Percentiles rank a stretch among this genome's conserved stretches.
Conservation (phyloP, 257 asterid species). For the Thymus quinquecostatus region DNA sequence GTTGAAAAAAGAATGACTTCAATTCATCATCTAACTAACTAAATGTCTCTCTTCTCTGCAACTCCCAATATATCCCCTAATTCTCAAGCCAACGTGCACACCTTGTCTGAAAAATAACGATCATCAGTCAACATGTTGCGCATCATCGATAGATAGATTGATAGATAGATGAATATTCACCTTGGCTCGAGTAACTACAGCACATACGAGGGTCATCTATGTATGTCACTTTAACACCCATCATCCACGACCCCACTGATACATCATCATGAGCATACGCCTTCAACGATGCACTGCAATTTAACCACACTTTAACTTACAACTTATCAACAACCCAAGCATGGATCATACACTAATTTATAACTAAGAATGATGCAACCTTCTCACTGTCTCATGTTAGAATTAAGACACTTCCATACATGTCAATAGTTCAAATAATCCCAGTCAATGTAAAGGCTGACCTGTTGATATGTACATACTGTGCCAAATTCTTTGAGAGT, state of each 20-base stretch:
- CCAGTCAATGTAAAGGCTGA: constrained; percentile 31
- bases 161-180: constrained; percentile 30
- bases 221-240: constrained; percentile 86
- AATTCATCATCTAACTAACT: constrained; percentile 1
- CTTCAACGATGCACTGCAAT: constrained; percentile 84
- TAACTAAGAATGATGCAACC: not conserved
- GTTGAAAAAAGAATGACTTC: not conserved
- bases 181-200: constrained; percentile 71
- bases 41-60: constrained; percentile 13
- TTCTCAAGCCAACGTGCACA: constrained; percentile 67
- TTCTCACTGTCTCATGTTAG: not conserved
- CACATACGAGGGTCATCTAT: constrained; percentile 85
- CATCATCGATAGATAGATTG: too few species aligned
- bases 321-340: not conserved
- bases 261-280: constrained; percentile 86
- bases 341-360: not conserved
- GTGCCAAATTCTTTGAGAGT: constrained; percentile 78
- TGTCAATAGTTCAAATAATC: not conserved
- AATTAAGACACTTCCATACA: not conserved
- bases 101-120: constrained; percentile 58
- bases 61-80: not conserved
- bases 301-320: not conserved
- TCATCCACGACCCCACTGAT: constrained; percentile 97
- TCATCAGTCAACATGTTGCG: not conserved
- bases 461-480: constrained; percentile 86